Percentiles rank a stretch among this genome's conserved stretches.
These are phyloP conservation scores for Sugiyamaella xylanicola DNA, from an alignment of 1,139 yeast genomes.

Conservation along the genomic window DNA sequence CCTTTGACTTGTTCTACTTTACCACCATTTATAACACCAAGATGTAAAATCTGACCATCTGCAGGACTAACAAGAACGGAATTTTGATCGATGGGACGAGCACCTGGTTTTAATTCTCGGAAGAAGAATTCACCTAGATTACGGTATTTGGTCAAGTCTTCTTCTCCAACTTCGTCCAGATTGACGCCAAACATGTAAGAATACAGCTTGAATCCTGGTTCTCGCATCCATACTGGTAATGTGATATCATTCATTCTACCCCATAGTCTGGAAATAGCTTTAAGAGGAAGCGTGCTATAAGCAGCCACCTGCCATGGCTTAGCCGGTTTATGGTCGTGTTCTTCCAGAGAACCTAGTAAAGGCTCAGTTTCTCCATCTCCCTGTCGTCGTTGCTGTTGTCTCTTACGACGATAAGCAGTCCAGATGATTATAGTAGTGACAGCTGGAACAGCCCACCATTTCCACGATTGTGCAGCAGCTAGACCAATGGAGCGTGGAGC, in stretches of 20 bases:
- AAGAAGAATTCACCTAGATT: slow-evolving; percentile 92
- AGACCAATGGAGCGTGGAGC: neutral
- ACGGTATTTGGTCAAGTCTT: slow-evolving; percentile 68
- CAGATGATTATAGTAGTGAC: slow-evolving; percentile 60
- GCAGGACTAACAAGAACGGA: slow-evolving; percentile 80
- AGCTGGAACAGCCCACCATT: slow-evolving; percentile 72
- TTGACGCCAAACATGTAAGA: slow-evolving; percentile 84
- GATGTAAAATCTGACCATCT: slow-evolving; percentile 86
- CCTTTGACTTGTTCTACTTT: slow-evolving; percentile 98
- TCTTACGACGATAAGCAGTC: slow-evolving; percentile 58
- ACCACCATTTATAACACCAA: slow-evolving; percentile 70
- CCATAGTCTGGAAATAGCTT: slow-evolving; percentile 91
- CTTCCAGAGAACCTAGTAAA: slow-evolving; percentile 6
- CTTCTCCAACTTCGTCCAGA: slow-evolving; percentile 84
- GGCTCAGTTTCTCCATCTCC: slow-evolving; percentile 28
- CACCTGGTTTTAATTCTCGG: slow-evolving; percentile 75
- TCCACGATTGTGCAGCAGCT: slow-evolving; percentile 29
- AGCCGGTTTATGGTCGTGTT: slow-evolving; percentile 56
- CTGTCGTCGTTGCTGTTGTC: slow-evolving; percentile 22
- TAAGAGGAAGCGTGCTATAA: slow-evolving; percentile 86
- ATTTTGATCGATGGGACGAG: slow-evolving; percentile 68
- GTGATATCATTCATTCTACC: slow-evolving; percentile 83
- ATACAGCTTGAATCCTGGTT: slow-evolving; percentile 78
- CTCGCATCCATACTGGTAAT: slow-evolving; percentile 86
- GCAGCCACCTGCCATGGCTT: slow-evolving; percentile 88